Evolutionary conservation across 352 stramenopile genomes (phyloP).

Genomic region (Pythium aphanidermatum): DNA sequence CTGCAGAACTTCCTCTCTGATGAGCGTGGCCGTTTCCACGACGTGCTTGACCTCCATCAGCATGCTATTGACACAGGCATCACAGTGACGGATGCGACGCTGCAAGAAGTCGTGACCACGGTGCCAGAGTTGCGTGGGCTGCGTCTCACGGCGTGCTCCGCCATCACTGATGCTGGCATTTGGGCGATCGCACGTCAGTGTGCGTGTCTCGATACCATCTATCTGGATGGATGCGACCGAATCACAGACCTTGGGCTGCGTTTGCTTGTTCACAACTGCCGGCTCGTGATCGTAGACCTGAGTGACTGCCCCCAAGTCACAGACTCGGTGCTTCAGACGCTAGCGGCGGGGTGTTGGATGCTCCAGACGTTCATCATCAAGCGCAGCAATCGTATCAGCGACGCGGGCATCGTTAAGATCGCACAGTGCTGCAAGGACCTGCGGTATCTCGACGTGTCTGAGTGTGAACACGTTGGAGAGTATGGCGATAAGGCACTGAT

Average conservation of each 20-base stretch:
- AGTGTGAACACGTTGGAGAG: slow-evolving; percentile 83
- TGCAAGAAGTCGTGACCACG: slow-evolving; percentile 85
- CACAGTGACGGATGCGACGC: slow-evolving; percentile 82
- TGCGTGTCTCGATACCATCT: slow-evolving; percentile 58
- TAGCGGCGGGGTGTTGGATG: slow-evolving; percentile 85
- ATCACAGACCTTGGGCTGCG: slow-evolving; percentile 89
- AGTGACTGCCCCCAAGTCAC: slow-evolving; percentile 80
- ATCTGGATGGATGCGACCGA: slow-evolving; percentile 63
- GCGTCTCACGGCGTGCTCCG: slow-evolving; percentile 49
- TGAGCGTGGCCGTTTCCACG: slow-evolving; percentile 61
- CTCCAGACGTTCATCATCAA: slow-evolving; percentile 79
- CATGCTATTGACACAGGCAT: slow-evolving; percentile 85
- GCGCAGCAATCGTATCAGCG: slow-evolving; percentile 70
- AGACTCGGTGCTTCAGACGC: slow-evolving; percentile 76
- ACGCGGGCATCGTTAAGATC: slow-evolving; percentile 84
- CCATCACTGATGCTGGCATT: slow-evolving; percentile 86
- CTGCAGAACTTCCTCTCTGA: slow-evolving; percentile 88
- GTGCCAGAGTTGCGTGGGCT: slow-evolving; percentile 66
- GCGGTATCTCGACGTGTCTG: slow-evolving; percentile 75
- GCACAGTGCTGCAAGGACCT: slow-evolving; percentile 82
- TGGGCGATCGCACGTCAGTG: slow-evolving; percentile 85
- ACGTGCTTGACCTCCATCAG: slow-evolving; percentile 76
- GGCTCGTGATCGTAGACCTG: slow-evolving; percentile 73
- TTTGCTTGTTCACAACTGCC: slow-evolving; percentile 84
- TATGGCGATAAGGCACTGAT: slow-evolving; percentile 91